Evolutionary conservation across 2,329 filamentous ascomycete genomes (phyloP).

Genomic region (Emergomyces pasteurianus): DNA sequence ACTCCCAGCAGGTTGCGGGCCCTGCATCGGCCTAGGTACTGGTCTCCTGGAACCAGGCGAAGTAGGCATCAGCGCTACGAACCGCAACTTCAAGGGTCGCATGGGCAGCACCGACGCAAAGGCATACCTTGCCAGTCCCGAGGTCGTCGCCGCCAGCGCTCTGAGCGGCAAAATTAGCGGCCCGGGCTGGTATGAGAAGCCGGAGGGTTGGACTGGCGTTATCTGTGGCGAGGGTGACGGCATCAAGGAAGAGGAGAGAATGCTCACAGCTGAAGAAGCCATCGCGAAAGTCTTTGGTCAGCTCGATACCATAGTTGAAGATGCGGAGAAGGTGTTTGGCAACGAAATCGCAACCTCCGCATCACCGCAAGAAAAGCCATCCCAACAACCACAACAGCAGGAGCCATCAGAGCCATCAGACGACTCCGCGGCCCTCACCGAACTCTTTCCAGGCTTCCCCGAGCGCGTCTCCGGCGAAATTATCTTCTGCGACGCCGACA

Average conservation of each 20-base stretch:
- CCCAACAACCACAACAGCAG: not conserved
- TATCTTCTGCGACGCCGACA: constrained; percentile 72
- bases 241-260: constrained; percentile 50
- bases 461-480: constrained; percentile 76
- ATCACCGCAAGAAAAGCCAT: not conserved
- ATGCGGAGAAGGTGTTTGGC: not conserved
- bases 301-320: not conserved
- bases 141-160: constrained; percentile 85
- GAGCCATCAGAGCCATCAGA: not conserved
- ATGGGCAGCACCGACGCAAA: constrained; percentile 73
- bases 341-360: not conserved
- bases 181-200: constrained; percentile 65
- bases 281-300: constrained; percentile 51
- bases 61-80: constrained; percentile 69
- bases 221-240: constrained; percentile 61
- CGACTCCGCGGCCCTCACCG: constrained; percentile 34
- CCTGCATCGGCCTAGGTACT: constrained; percentile 73
- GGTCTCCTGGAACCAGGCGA: constrained; percentile 77
- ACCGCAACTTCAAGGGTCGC: constrained; percentile 83
- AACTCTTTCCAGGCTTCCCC: constrained; percentile 77
- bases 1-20: constrained; percentile 63
- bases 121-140: constrained; percentile 78
- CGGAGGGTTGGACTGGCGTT: constrained; percentile 50
- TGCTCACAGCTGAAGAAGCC: constrained; percentile 55
- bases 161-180: constrained; percentile 46